Conservation (phyloP, 495 filamentous ascomycete species). For the Cudoniella acicularis region DNA sequence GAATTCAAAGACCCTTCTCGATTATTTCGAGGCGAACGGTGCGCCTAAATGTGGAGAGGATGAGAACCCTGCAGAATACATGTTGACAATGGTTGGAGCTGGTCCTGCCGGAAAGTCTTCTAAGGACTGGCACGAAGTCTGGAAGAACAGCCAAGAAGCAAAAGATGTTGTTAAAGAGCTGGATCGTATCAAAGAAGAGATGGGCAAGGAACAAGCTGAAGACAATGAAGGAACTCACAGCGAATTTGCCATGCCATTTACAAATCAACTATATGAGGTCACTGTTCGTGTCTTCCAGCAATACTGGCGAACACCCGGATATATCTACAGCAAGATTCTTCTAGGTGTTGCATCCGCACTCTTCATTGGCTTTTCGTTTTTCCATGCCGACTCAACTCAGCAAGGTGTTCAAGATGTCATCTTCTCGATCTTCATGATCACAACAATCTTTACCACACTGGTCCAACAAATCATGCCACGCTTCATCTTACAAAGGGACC, state of each 20-base stretch:
- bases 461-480: conserved; percentile 54
- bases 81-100: conserved; percentile 24
- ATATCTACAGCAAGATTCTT: conserved; percentile 54
- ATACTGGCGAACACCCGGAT: conserved; percentile 60
- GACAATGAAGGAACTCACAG: conserved; percentile 10
- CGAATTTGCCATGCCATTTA: conserved; percentile 54
- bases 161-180: conserved; percentile 63
- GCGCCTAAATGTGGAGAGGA: conserved; percentile 66
- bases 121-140: conserved; percentile 76
- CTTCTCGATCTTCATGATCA: conserved; percentile 67
- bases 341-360: conserved; percentile 63
- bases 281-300: conserved; percentile 50
- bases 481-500: conserved; percentile 59
- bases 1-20: conserved; percentile 57
- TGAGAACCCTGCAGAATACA: conserved; percentile 55
- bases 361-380: conserved; percentile 63
- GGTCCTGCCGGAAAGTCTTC: conserved; percentile 23
- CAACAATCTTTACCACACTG: conserved; percentile 32
- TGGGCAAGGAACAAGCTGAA: conserved; percentile 32
- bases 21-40: conserved; percentile 73
- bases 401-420: conserved; percentile 61
- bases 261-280: conserved; percentile 44
- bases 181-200: conserved; percentile 57
- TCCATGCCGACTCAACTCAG: conserved; percentile 55
- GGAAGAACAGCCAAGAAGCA: conserved; percentile 69